A percentile compares a stretch with the other conserved stretches of the same genome.
Conservation (phyloP, 2,329 filamentous ascomycete genomes). For the Pseudogymnoascus sp. region DNA sequence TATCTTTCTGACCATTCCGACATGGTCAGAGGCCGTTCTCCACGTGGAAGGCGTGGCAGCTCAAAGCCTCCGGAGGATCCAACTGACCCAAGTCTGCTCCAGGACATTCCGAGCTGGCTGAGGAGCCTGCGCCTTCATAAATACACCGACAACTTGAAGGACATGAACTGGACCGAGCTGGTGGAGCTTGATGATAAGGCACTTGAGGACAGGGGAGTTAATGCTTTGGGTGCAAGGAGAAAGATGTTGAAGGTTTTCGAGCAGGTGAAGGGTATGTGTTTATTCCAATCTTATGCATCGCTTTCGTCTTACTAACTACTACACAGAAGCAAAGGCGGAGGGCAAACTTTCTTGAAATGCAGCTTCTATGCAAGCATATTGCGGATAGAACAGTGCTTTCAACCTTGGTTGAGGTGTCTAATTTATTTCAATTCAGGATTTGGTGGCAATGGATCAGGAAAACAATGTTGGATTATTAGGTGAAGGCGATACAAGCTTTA, state of each 20-base stretch:
- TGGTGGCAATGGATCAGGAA: not conserved
- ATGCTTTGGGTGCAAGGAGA: slow-evolving; percentile 84
- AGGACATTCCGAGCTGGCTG: slow-evolving; percentile 95
- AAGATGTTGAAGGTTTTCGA: slow-evolving; percentile 99
- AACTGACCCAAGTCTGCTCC: slow-evolving; percentile 78
- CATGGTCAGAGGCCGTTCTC: slow-evolving; percentile 81
- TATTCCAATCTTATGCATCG: not conserved
- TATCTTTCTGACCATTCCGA: slow-evolving; percentile 94
- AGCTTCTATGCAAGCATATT: not conserved
- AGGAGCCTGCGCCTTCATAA: slow-evolving; percentile 92
- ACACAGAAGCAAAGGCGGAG: slow-evolving; percentile 60
- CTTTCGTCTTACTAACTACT: slow-evolving; percentile 24
- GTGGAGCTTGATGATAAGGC: slow-evolving; percentile 89
- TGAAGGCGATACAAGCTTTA: not conserved
- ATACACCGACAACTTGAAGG: slow-evolving; percentile 97
- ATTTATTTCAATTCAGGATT: slow-evolving; percentile 8
- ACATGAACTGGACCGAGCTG: slow-evolving; percentile 92
- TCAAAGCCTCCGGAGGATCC: slow-evolving; percentile 98
- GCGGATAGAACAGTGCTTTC: not conserved
- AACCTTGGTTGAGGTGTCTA: not conserved
- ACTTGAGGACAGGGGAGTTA: slow-evolving; percentile 85
- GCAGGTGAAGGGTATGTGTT: slow-evolving; percentile 66
- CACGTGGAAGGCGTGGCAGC: slow-evolving; percentile 83
- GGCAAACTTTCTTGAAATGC: slow-evolving; percentile 52
- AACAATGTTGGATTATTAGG: slow-evolving; percentile 7